phyloP scores from a whole-genome alignment of 108 stramenopile species.

The Skeletonema costatum region DNA sequence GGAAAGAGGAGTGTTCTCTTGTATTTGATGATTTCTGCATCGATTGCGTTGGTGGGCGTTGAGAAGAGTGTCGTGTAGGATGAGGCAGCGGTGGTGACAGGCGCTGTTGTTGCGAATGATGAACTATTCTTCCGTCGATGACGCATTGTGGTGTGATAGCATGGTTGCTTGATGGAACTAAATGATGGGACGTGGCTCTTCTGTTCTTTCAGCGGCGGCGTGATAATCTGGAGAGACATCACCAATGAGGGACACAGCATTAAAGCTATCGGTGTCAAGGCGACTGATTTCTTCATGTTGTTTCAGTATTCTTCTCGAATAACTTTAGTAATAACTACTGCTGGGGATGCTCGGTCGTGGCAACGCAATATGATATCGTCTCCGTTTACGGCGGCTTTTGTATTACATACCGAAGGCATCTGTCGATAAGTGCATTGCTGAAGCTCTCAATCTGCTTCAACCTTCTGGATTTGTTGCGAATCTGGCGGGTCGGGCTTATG shows the following conservation, averaged over 20 bases:
- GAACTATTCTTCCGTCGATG: not conserved
- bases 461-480: not conserved
- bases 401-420: not conserved
- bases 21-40: constrained; percentile 18
- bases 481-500: no score
- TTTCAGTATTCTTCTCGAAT: not conserved
- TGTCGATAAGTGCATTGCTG: not conserved
- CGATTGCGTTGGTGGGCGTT: constrained; percentile 9
- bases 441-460: not conserved
- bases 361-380: not conserved
- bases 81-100: not conserved
- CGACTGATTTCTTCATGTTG: not conserved
- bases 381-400: not conserved
- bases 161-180: not conserved
- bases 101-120: not conserved
- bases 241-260: not conserved
- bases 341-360: not conserved
- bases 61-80: constrained; percentile 3
- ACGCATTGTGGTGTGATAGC: not conserved
- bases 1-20: not conserved
- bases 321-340: not conserved
- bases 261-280: not conserved
- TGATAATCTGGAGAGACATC: not conserved
- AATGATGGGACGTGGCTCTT: not conserved
- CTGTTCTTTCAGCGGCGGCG: not conserved